Base-by-base conservation (phyloP, 208 protist species). In the Wallacemonas sp. region DNA sequence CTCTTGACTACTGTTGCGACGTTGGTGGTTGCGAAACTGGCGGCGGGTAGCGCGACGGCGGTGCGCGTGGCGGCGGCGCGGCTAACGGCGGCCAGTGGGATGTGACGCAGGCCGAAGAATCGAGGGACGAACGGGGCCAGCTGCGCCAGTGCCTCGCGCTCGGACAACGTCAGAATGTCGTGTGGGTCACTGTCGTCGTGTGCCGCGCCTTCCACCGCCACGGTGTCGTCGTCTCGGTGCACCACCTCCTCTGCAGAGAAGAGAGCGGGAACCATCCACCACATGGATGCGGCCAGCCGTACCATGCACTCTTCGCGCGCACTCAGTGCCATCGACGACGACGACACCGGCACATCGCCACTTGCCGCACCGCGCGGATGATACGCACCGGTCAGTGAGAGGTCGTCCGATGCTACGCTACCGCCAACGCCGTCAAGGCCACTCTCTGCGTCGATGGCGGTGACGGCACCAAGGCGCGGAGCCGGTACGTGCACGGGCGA, bases 41-140 rank as follows among this genome's bases (percentile, higher is more conserved):
- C 36, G 9, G 24, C 45, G 45, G 19, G 45, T 26, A 34, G 24
- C 42, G 22, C 5, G 8, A 26, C 50, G 24, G 50, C 22, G 12
- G 6, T 26, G 4, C 10, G 13, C 36, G 21, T 45, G 21, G 39
- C 55, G 5, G 39, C 55, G 4, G 36, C 50, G n/a, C 50, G 50
- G 21, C 15, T 57, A 5, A 57, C 50, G 4, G 19, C 50, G 30
- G 17, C 30, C 15, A 39, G 30, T n/a, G 64, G 66, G 32, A 91
- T 58, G 10, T 62, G 48, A 30, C 73, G 79, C 12, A 87, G 66
- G 33, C 85, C 88, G 63, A 80, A 67, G 59, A 85, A 94, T 29
- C 83, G 82, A 1, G 88, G 79, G 33, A 87, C 64, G 59, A 92
- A 94, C n/a, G 82, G 81, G 0, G 79, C 72, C 10, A 94, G 68